These are phyloP conservation scores for Thermoascus crustaceus DNA, from an alignment of 2,329 filamentous ascomycete species.

Conservation along the genomic window DNA sequence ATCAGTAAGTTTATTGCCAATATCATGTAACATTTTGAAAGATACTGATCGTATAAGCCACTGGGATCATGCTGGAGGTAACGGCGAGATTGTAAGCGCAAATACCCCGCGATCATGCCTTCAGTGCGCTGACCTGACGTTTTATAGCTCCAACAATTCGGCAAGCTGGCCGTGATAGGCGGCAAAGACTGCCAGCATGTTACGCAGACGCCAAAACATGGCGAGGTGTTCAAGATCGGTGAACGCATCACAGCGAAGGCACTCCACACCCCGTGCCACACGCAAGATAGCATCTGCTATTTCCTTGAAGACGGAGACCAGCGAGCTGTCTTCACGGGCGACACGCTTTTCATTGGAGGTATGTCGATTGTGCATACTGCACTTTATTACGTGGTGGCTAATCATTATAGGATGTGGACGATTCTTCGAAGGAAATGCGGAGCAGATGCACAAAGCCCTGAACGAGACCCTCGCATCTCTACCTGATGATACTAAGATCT, in stretches of 20 bases:
- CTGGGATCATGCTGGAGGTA: conserved; percentile 89
- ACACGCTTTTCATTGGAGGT: conserved; percentile 93
- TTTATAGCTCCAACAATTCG: conserved; percentile 48
- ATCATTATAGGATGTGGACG: conserved; percentile 67
- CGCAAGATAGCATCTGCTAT: conserved; percentile 96
- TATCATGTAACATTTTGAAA: neutral
- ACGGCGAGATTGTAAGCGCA: conserved; percentile 62
- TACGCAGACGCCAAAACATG: conserved; percentile 65
- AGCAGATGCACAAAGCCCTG: conserved; percentile 87
- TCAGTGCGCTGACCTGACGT: neutral
- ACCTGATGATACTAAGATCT: conserved; percentile 87
- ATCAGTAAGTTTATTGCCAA: conserved; percentile 60
- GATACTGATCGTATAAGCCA: conserved; percentile 52
- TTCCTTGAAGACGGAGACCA: conserved; percentile 69
- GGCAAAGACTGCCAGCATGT: conserved; percentile 80
- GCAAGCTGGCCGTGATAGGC: conserved; percentile 69
- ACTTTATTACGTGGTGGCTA: neutral
- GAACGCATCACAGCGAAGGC: conserved; percentile 70
- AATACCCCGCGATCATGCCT: neutral
- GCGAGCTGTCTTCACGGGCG: conserved; percentile 84
- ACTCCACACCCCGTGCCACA: conserved; percentile 95
- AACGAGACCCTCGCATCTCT: conserved; percentile 75
- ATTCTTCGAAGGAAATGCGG: conserved; percentile 87
- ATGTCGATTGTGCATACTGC: conserved; percentile 16
- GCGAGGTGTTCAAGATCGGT: conserved; percentile 73